Evolutionary conservation across 2,329 filamentous ascomycete genomes (phyloP).

Genomic region (Magnaporthales sp.): DNA sequence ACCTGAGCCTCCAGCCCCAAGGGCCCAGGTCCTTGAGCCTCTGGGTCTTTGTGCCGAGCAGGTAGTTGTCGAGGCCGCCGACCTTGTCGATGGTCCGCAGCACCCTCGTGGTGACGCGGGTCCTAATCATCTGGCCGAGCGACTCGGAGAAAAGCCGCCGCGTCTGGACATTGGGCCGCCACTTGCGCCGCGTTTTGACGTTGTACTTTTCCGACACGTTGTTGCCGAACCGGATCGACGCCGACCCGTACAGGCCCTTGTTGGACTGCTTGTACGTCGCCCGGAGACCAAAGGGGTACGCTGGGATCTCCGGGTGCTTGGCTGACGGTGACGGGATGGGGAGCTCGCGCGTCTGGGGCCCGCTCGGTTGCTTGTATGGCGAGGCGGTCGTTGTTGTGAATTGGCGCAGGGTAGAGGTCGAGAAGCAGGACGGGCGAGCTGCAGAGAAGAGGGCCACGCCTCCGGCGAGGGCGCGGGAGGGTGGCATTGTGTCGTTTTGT

Average conservation of each 20-base stretch:
- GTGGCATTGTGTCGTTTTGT: not conserved
- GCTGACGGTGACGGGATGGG: slow-evolving; percentile 38
- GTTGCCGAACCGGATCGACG: slow-evolving; percentile 72
- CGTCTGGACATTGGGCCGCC: slow-evolving; percentile 66
- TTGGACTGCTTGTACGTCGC: slow-evolving; percentile 73
- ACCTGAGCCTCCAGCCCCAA: slow-evolving; percentile 82
- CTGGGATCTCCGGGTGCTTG: slow-evolving; percentile 34
- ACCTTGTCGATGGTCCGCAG: slow-evolving; percentile 71
- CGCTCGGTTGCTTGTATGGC: slow-evolving; percentile 16
- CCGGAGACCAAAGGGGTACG: slow-evolving; percentile 66
- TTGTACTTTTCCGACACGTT: slow-evolving; percentile 59
- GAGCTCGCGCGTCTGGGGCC: slow-evolving; percentile 14
- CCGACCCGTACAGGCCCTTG: slow-evolving; percentile 60
- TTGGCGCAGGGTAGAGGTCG: not conserved
- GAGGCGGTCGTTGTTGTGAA: not conserved
- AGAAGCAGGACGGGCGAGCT: not conserved
- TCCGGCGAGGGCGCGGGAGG: slow-evolving; percentile 1
- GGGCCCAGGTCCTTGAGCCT: slow-evolving; percentile 82
- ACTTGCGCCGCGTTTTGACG: slow-evolving; percentile 62
- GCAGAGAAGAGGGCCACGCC: not conserved
- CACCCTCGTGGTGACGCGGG: slow-evolving; percentile 61
- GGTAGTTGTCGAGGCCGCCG: slow-evolving; percentile 85
- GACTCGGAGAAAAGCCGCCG: slow-evolving; percentile 59
- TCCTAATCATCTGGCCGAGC: slow-evolving; percentile 54
- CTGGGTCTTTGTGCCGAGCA: slow-evolving; percentile 69